These are phyloP conservation scores for Allium fistulosum DNA, from an alignment of 106 monocot genomes.

Conservation along the genomic window DNA sequence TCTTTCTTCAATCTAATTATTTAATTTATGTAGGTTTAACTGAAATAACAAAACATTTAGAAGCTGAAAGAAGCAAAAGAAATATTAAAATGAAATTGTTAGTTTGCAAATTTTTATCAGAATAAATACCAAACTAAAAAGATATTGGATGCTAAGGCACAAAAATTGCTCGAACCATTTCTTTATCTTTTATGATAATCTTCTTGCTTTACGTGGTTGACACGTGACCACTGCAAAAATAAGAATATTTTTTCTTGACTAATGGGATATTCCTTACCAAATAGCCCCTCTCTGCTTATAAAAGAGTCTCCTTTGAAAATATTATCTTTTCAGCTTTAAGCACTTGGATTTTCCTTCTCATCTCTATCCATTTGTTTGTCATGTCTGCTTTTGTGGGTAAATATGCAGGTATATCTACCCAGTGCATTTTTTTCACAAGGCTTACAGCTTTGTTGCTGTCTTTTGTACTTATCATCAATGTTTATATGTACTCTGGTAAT, in stretches of 20 bases:
- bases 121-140: not conserved
- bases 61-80: too few relatives aligned
- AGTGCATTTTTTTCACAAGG: too few relatives aligned
- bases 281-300: conserved; percentile 6
- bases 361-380: not conserved
- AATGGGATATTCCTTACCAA: not conserved
- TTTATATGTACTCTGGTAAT: too few relatives aligned
- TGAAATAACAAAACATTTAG: too few relatives aligned
- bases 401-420: conserved; percentile 10
- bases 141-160: not conserved
- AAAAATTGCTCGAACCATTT: conserved; percentile 2
- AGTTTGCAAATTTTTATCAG: too few relatives aligned
- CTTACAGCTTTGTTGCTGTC: too few relatives aligned
- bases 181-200: conserved; percentile 6
- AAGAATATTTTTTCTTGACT: not conserved
- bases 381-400: conserved; percentile 17
- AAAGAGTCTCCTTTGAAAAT: conserved; percentile 4
- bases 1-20: too few relatives aligned
- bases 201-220: not conserved
- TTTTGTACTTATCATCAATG: too few relatives aligned
- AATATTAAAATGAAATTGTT: too few relatives aligned
- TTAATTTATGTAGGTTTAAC: too few relatives aligned
- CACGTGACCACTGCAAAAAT: not conserved
- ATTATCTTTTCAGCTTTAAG: conserved; percentile 7
- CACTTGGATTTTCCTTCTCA: not conserved